Conservation (phyloP, 331 rosid species). For the Quercus tomentella region DNA sequence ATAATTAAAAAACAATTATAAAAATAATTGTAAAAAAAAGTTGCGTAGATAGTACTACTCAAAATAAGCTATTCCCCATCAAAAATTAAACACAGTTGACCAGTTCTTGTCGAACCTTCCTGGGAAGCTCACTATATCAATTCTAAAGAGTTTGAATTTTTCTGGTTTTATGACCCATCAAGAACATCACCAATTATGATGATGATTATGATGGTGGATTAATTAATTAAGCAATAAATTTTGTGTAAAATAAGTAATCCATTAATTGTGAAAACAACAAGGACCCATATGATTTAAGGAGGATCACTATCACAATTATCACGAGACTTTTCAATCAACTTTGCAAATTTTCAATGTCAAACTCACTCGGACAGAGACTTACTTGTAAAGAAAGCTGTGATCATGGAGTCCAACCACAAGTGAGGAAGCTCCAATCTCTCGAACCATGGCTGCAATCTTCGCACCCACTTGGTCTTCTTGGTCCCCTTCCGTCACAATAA, state of each 20-base stretch:
- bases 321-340: not conserved
- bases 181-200: not conserved
- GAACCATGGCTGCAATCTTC: slow-evolving; percentile 58
- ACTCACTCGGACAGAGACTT: slow-evolving; percentile 18
- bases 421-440: slow-evolving; percentile 69
- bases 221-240: no score
- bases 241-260: not conserved
- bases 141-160: slow-evolving; percentile 3
- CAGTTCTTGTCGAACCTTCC: not conserved
- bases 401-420: slow-evolving; percentile 90
- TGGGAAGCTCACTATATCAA: slow-evolving; percentile 8
- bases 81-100: not conserved
- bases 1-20: no score
- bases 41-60: no score
- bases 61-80: no score
- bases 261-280: not conserved
- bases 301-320: not conserved
- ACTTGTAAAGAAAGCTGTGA: slow-evolving; percentile 90
- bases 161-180: not conserved
- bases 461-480: slow-evolving; percentile 67
- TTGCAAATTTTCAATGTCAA: not conserved
- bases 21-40: no score
- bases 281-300: slow-evolving; percentile 17
- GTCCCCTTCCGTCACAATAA: slow-evolving; percentile 82
- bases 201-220: not conserved